Evolutionary conservation across 768 basidiomycete genomes (phyloP).

Genomic region (Auriscalpium vulgare): DNA sequence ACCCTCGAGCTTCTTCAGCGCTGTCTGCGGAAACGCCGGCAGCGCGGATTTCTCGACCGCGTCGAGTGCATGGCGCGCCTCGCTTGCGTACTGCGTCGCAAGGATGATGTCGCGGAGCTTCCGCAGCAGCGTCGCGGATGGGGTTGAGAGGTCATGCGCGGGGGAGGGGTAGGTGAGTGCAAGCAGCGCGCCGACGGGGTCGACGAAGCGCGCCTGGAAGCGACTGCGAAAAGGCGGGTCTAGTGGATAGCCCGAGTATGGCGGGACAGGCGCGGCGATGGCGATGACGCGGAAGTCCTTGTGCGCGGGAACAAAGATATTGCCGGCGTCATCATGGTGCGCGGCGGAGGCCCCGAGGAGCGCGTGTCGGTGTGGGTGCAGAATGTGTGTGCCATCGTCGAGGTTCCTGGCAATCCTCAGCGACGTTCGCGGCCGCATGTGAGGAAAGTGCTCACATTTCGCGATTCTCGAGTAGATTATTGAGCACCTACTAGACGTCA

Average conservation of each 20-base stretch:
- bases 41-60: slow-evolving; percentile 43
- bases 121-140: slow-evolving; percentile 23
- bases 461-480: slow-evolving; percentile 64
- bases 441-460: slow-evolving; percentile 41
- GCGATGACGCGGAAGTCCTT: slow-evolving; percentile 62
- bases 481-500: slow-evolving; percentile 31
- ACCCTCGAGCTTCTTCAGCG: slow-evolving; percentile 40
- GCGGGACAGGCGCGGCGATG: slow-evolving; percentile 62
- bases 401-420: slow-evolving; percentile 38
- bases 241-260: slow-evolving; percentile 55
- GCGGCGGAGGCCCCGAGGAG: slow-evolving; percentile 31
- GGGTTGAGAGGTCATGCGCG: slow-evolving; percentile 1
- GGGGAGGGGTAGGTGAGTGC: slow-evolving; percentile 24
- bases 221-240: slow-evolving; percentile 64
- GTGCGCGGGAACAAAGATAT: slow-evolving; percentile 56
- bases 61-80: slow-evolving; percentile 46
- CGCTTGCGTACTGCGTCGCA: slow-evolving; percentile 55
- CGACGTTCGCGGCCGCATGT: not conserved
- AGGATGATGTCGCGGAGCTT: slow-evolving; percentile 51
- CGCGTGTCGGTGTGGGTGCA: slow-evolving; percentile 52
- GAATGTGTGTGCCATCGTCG: slow-evolving; percentile 63
- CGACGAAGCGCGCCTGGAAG: slow-evolving; percentile 61
- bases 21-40: slow-evolving; percentile 59
- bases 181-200: slow-evolving; percentile 46
- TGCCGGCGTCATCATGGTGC: slow-evolving; percentile 16